Evolutionary conservation across 371 early-diverging fungal species (phyloP), one percentile per base, ranked within the genome.

Genomic region (Umbelopsis sp.): DNA sequence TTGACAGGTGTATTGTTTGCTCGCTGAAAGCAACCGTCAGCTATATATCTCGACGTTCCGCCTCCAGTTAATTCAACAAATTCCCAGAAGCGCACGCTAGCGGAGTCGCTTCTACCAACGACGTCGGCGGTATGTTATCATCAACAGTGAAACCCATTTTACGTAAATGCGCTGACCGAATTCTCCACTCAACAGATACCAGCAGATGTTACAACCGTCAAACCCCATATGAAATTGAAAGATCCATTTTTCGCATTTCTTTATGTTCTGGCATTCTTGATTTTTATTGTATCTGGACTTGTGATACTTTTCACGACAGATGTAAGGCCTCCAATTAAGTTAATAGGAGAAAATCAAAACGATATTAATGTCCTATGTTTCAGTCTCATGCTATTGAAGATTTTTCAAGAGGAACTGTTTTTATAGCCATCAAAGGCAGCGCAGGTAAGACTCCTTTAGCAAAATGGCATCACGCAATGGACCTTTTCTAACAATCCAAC

Each of bases 181-280:
- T 41, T 16, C 44, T 62, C 62, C 24, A 29, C 63, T 37, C 37
- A 16, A 44, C 68, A 85, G 85, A 81, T 83, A 48, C 85, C 85
- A 1, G 66, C 72, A 10, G 76, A 67, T 63, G 68, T 78, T 3
- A 77, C 77, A 9, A 67, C 77, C 1, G 66, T 65, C 25, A 69
- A 69, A 38, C 57, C 69, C 24, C 74, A 83, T 41, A 79, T 83
- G 53, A 86, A 86, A 62, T 80, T 78, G 50, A 84, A 83, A 71
- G 89, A 89, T 66, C 85, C 87, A 0, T 63, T 83, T 22, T 89
- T 89, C 72, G 85, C 83, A 0, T 67, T 72, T 8, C 64, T 87
- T 3, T 89, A 84, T 63, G 45, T 75, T 8, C 38, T 82, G 8
- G 74, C 76, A n/a, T 41, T 86, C 16, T 32, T 70, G 8, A 63